Conservation (phyloP, 306 rosid genomes). For the Fagus crenata region DNA sequence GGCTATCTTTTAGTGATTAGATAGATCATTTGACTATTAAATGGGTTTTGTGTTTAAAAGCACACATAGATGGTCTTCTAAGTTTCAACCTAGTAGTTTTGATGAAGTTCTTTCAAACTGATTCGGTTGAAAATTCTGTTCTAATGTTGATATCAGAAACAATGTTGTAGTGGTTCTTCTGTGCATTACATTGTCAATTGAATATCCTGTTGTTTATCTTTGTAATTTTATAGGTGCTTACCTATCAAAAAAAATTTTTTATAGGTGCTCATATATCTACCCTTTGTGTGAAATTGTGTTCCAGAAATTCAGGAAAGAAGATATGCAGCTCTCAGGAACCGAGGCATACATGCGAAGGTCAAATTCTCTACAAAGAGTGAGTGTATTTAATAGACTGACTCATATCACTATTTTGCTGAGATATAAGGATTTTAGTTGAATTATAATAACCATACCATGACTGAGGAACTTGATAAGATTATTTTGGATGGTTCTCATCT, state of each 20-base stretch:
- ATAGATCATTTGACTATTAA: too few species aligned
- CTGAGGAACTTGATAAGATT: neutral
- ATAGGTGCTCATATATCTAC: conserved; percentile 18
- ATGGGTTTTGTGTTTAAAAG: too few species aligned
- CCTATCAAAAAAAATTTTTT: too few species aligned
- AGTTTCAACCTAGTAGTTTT: too few species aligned
- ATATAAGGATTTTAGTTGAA: neutral
- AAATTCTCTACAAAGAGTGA: conserved; percentile 81
- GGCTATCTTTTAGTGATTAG: too few species aligned
- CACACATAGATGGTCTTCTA: too few species aligned
- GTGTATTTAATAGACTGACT: conserved; percentile 30
- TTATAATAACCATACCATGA: neutral
- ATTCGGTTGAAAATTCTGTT: too few species aligned
- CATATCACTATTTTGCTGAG: neutral
- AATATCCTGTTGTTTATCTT: neutral
- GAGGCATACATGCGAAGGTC: conserved; percentile 94
- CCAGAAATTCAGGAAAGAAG: conserved; percentile 95
- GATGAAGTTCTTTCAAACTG: too few species aligned
- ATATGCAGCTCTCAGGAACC: conserved; percentile 76
- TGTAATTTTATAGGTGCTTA: conserved; percentile 12
- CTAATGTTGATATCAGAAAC: neutral
- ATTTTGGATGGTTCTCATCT: neutral
- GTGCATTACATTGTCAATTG: neutral
- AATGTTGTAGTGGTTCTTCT: neutral
- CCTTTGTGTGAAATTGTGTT: conserved; percentile 23